A percentile compares a stretch with the other conserved stretches of the same genome.
phyloP scores from a whole-genome alignment of 148 eudicot genomes.

The Mesembryanthemum crystallinum region DNA sequence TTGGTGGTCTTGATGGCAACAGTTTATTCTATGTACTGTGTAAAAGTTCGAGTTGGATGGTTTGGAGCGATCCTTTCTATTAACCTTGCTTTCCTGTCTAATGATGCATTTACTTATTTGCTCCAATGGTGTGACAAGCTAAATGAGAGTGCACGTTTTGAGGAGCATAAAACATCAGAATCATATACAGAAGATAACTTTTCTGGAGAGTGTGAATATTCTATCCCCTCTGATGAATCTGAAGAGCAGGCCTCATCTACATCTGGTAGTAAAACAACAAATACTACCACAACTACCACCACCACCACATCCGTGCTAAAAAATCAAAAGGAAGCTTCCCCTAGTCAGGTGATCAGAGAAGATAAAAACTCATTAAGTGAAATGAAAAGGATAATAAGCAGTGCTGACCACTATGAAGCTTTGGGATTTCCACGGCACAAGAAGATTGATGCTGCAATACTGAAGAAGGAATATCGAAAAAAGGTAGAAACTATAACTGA shows the following conservation, averaged over 20 bases:
- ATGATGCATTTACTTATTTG: constrained; percentile 63
- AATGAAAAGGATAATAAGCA: constrained; percentile 74
- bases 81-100: constrained; percentile 85
- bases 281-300: constrained; percentile 9
- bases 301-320: constrained; percentile 36
- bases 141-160: constrained; percentile 66
- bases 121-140: constrained; percentile 88
- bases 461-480: constrained; percentile 91
- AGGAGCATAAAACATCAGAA: constrained; percentile 70
- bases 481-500: constrained; percentile 44
- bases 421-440: constrained; percentile 71
- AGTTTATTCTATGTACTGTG: constrained; percentile 70
- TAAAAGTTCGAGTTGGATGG: constrained; percentile 86
- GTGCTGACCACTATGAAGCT: constrained; percentile 84
- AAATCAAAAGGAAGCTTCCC: constrained; percentile 53
- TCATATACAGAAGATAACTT: constrained; percentile 68
- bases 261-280: constrained; percentile 38
- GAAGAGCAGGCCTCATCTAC: constrained; percentile 53
- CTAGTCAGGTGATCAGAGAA: constrained; percentile 63
- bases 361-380: constrained; percentile 59
- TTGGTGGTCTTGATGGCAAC: constrained; percentile 85
- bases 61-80: constrained; percentile 72
- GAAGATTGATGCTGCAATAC: constrained; percentile 58
- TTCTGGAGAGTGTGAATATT: constrained; percentile 52
- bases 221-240: constrained; percentile 62